These are phyloP conservation scores for Lichtheimia hyalospora DNA, from an alignment of 371 early-diverging fungal species.

Conservation along the genomic window DNA sequence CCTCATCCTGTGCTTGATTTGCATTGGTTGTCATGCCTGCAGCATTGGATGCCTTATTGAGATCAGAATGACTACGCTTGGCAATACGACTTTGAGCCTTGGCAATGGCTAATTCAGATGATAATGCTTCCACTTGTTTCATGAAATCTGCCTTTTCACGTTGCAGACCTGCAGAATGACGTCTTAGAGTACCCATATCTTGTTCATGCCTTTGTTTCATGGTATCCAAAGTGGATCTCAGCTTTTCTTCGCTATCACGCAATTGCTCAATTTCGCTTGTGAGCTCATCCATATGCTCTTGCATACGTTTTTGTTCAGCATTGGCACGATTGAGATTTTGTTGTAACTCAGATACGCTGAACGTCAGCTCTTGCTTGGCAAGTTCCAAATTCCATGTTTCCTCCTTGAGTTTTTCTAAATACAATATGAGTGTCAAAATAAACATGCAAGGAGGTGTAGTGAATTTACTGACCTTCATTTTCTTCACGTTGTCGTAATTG, in stretches of 20 bases:
- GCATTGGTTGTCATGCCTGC: no score
- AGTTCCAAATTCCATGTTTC: conserved; percentile 65
- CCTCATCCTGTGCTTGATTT: conserved; percentile 14
- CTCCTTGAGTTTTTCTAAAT: conserved; percentile 54
- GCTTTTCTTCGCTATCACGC: conserved; percentile 65
- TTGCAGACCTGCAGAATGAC: conserved; percentile 58
- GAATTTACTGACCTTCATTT: conserved; percentile 51
- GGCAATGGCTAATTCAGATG: conserved; percentile 52
- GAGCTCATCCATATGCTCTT: conserved; percentile 51
- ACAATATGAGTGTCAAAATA: not conserved
- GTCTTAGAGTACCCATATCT: conserved; percentile 63
- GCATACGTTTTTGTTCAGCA: conserved; percentile 58
- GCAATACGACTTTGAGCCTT: conserved; percentile 45
- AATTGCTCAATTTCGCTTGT: conserved; percentile 64
- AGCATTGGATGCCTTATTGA: conserved; percentile 30
- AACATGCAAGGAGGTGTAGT: not conserved
- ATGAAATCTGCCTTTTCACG: conserved; percentile 65
- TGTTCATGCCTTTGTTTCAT: conserved; percentile 67
- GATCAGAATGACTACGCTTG: conserved; percentile 33
- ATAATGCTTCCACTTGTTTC: conserved; percentile 63
- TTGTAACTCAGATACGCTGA: conserved; percentile 58
- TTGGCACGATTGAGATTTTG: conserved; percentile 51
- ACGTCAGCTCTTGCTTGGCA: conserved; percentile 57
- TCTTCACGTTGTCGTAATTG: conserved; percentile 63
- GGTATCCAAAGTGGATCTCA: conserved; percentile 50